These are phyloP conservation scores for Penicillium canariense DNA, from an alignment of 495 filamentous ascomycete species.

Conservation along the genomic window DNA sequence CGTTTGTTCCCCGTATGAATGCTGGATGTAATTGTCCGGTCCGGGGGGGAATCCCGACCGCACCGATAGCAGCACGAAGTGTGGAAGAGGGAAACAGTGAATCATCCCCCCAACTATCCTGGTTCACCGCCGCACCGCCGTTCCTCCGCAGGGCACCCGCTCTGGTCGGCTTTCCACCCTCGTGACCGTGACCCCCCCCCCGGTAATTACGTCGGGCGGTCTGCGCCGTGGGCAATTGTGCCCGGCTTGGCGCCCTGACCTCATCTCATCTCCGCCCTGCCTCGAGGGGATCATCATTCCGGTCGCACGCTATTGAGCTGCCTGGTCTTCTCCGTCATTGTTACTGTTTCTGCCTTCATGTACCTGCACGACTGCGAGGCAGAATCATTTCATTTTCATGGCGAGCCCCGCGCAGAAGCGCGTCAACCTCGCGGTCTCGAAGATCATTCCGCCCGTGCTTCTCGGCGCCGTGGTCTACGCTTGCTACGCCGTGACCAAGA, in stretches of 20 bases:
- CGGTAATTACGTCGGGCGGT: constrained; percentile 1
- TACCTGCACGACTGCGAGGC: constrained; percentile 8
- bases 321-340: background rate
- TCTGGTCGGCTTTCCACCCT: too few species aligned
- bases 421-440: constrained; percentile 52
- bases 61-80: too few species aligned
- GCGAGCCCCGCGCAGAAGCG: constrained; percentile 42
- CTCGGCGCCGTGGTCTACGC: constrained; percentile 59
- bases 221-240: background rate
- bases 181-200: background rate
- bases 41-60: too few species aligned
- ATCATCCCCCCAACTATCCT: too few species aligned
- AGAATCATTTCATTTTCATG: constrained; percentile 12
- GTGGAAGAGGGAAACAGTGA: too few species aligned
- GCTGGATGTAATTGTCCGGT: too few species aligned
- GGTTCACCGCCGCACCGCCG: too few species aligned
- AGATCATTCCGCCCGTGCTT: constrained; percentile 58
- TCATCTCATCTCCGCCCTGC: background rate
- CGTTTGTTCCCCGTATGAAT: background rate
- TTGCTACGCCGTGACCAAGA: constrained; percentile 58
- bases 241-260: background rate
- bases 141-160: too few species aligned
- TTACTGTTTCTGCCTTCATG: constrained; percentile 9
- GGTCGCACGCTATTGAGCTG: constrained; percentile 5
- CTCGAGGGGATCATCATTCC: background rate